A percentile compares a stretch with the other conserved stretches of the same genome.
Evolutionary conservation across 139 green algal genomes (phyloP).

Genomic region (Coccomyxa sp.): DNA sequence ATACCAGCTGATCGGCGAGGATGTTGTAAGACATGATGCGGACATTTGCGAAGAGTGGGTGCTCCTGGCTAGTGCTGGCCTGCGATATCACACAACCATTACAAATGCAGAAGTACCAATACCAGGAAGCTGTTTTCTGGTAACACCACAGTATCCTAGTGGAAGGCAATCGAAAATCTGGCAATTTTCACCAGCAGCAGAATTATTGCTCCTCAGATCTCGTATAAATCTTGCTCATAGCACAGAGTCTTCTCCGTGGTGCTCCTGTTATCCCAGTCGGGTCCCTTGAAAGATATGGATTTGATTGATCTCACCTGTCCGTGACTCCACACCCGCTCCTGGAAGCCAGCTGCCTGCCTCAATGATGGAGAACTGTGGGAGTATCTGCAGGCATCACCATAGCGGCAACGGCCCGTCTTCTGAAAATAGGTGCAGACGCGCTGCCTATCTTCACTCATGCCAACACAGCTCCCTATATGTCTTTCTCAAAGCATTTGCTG

Average conservation of each 20-base stretch:
- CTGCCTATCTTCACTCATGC: slow-evolving; percentile 7
- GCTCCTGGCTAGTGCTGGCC: background rate
- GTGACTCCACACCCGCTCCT: slow-evolving; percentile 9
- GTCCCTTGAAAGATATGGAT: background rate
- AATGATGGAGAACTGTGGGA: background rate
- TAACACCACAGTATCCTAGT: no score
- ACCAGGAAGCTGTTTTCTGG: background rate
- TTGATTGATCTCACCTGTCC: slow-evolving; percentile 11
- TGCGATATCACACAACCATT: background rate
- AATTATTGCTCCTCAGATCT: no score
- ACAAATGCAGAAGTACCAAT: background rate
- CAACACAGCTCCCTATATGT: no score
- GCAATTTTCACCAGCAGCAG: no score
- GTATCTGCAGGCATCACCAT: slow-evolving; percentile 18
- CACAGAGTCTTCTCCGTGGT: no score
- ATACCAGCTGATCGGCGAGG: slow-evolving; percentile 59
- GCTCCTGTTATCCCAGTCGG: background rate
- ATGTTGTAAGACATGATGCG: slow-evolving; percentile 81
- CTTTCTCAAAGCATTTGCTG: background rate
- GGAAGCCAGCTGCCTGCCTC: background rate
- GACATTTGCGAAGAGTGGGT: background rate
- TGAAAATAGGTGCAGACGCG: slow-evolving; percentile 17
- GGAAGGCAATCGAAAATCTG: no score
- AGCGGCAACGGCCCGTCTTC: slow-evolving; percentile 24
- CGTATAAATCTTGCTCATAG: no score